Base-by-base conservation (phyloP, 768 basidiomycete genomes). In the Lactarius indigo region DNA sequence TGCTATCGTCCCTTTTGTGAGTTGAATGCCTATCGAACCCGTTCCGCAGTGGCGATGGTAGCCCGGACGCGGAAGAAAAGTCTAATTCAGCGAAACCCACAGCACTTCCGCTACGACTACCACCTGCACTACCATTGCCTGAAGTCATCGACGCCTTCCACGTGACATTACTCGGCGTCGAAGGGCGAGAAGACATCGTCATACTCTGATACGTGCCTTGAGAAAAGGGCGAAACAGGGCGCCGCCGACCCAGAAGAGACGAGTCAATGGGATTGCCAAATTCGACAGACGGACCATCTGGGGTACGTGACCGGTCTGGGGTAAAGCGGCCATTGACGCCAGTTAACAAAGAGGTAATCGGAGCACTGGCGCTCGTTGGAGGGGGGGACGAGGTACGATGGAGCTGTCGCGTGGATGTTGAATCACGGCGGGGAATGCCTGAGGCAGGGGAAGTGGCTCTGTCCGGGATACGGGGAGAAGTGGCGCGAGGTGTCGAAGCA, bases 121-220 rank as follows among this genome's bases (percentile, higher is more conserved):
- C 76, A 39, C 70, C 71, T 31, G 69, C 69, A 30, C 68, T 77
- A 74, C 77, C 74, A 72, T 74, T 69, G 26, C 73, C 57, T 8
- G 76, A 73, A 57, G 74, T 76, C 35, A 72, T 56, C 20, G 79
- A 77, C 28, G 78, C 64, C 61, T 81, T 85, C 90, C 90, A 92
- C n/a, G 85, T 84, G 61, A 91, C 82, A 74, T 89, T 90, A 1
- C 91, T 92, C 41, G 91, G 91, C 31, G 91, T 90, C 55, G 74
- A 73, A 35, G 83, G 79, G 47, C 81, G 78, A 64, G 82, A 79
- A 62, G 86, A 81, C 28, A 84, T 81, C 8, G 82, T 71, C 78
- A 89, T 79, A 7, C 86, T 82, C 75, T 88, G 89, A 74, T 80
- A 90, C 3, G 84, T 76, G 31, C 82, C 78, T 31, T 80, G 82